These are phyloP conservation scores for Areca catechu DNA, from an alignment of 176 grass and related monocot genomes.

Conservation along the genomic window DNA sequence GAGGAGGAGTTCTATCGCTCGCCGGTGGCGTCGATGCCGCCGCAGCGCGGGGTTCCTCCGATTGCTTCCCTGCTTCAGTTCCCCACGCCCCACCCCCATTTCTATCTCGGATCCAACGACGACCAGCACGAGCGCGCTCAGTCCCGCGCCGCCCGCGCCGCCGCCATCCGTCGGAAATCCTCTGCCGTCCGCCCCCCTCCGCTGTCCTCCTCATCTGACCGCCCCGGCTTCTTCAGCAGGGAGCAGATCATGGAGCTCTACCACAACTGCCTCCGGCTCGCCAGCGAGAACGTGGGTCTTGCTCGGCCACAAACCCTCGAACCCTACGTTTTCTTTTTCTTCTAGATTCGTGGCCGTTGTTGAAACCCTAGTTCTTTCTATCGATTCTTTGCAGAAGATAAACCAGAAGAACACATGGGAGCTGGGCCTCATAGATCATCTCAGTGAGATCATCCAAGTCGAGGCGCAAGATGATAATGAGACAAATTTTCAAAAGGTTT, in stretches of 20 bases:
- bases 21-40: conserved; percentile 1
- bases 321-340: not conserved
- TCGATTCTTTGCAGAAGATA: conserved; percentile 53
- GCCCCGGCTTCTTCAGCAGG: conserved; percentile 50
- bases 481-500: conserved; percentile 95
- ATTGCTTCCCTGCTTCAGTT: conserved; percentile 50
- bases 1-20: not conserved
- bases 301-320: too few relatives aligned
- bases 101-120: conserved; percentile 77
- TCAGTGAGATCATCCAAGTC: conserved; percentile 71
- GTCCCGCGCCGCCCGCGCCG: conserved; percentile 49
- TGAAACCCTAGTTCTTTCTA: not conserved
- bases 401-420: conserved; percentile 99
- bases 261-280: conserved; percentile 92
- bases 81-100: conserved; percentile 20
- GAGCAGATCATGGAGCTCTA: conserved; percentile 86
- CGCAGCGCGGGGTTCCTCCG: conserved; percentile 10
- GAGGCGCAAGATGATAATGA: conserved; percentile 68
- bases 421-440: conserved; percentile 78
- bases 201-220: not conserved
- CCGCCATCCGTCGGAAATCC: conserved; percentile 41
- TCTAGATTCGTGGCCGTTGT: too few relatives aligned
- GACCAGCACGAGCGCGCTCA: conserved; percentile 79
- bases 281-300: conserved; percentile 65
- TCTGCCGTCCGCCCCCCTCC: conserved; percentile 6